phyloP scores from a whole-genome alignment of 2,329 filamentous ascomycete species.

The Dendryphion nanum region DNA sequence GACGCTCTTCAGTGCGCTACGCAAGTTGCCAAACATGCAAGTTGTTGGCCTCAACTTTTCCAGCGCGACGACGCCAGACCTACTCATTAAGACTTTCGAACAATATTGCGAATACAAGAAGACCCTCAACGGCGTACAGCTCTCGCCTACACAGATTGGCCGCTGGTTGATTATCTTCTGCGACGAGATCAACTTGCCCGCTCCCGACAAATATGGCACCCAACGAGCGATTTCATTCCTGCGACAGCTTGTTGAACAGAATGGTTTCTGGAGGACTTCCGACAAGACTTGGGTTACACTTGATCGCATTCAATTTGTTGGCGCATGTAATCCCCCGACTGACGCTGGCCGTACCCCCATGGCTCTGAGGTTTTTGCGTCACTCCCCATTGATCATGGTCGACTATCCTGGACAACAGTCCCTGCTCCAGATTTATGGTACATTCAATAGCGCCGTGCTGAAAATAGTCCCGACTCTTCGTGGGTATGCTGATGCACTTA shows the following conservation, averaged over 20 bases:
- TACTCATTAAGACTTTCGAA: conserved; percentile 98
- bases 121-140: conserved; percentile 90
- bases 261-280: conserved; percentile 96
- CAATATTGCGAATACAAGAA: conserved; percentile 99
- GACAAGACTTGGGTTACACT: conserved; percentile 98
- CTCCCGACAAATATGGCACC: conserved; percentile 95
- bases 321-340: conserved; percentile 96
- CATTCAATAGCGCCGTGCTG: conserved; percentile 92
- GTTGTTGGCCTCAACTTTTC: conserved; percentile 99
- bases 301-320: conserved; percentile 97
- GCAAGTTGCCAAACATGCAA: conserved; percentile 98
- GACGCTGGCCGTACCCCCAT: conserved; percentile 95
- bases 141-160: conserved; percentile 94
- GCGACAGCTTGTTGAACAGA: conserved; percentile 95
- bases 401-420: conserved; percentile 97
- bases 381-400: conserved; percentile 99
- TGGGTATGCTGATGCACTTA: conserved; percentile 90
- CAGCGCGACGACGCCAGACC: conserved; percentile 94
- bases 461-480: conserved; percentile 96
- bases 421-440: conserved; percentile 95
- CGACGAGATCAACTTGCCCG: conserved; percentile 98
- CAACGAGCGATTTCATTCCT: conserved; percentile 97
- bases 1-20: conserved; percentile 96
- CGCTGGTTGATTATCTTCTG: conserved; percentile 99
- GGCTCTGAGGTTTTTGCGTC: conserved; percentile 88